Evolutionary conservation across 306 rosid genomes (phyloP), one percentile per base, ranked within the genome.

Genomic region (Prosopis cineraria): DNA sequence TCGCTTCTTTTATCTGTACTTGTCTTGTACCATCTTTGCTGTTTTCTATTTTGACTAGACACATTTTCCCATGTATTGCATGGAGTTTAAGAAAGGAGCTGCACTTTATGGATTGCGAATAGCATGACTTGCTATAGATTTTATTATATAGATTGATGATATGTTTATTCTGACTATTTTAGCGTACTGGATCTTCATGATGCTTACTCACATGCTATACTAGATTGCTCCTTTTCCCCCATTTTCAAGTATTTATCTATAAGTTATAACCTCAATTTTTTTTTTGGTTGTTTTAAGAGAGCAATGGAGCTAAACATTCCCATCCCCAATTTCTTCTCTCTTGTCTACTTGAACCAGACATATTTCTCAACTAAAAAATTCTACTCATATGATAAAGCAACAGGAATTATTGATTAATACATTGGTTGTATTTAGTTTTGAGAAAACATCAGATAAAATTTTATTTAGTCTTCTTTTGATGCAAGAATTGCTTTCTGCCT

Each of bases 341-440:
- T 67, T 80, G 36, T 41, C 68, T 72, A 59, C 39, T 70, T 55
- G 37, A 70, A 70, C 20, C 67, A 55, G 56, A 76, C 76, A 58
- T 77, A 45, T 72, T 72, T 39, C 73, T 13, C 37, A 41, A 24
- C 37, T 24, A 24, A 17, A 12, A 41, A 41, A 7, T 41, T 68
- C 36, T 24, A 68, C 25, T 22, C 37, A 22, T 9, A 58, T 74
- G 55, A 34, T 53, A 70, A 41, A 50, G 33, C 37, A 70, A 63
- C 45, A 64, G 33, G 48, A 68, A 33, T 79, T 47, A 25, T 62
- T 36, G 39, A 75, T n/a, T 8, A 6, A 34, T 74, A 53, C 40
- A 52, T 10, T 52, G 68, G 69, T 19, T 78, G 73, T 73, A 68
- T 65, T 48, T 30, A 37, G 67, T 58, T 24, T 58, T 4, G 31